Evolutionary conservation across 2,329 filamentous ascomycete species (phyloP).

Genomic region (Paraphoma chrysanthemicola): DNA sequence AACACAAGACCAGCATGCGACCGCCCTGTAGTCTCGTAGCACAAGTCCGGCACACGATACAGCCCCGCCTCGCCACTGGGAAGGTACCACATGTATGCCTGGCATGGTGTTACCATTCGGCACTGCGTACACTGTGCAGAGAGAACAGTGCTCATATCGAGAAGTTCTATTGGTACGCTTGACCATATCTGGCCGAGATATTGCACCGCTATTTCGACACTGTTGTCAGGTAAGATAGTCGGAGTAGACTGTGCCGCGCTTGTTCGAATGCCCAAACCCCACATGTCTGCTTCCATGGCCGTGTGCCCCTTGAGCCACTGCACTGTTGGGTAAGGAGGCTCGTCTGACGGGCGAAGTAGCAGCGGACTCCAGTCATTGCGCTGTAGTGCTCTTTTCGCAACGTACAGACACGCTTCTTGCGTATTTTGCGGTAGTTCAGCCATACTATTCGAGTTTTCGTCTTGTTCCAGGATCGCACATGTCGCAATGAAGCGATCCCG

Average conservation of each 20-base stretch:
- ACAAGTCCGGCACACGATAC: neutral
- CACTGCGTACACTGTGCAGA: neutral
- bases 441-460: neutral
- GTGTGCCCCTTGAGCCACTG: constrained; percentile 10
- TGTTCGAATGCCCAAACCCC: constrained; percentile 9
- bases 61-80: neutral
- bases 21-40: neutral
- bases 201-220: neutral
- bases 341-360: constrained; percentile 6
- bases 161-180: too few relatives aligned
- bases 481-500: constrained; percentile 11
- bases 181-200: neutral
- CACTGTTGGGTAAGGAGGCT: constrained; percentile 1
- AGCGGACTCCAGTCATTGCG: constrained; percentile 9
- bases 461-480: neutral
- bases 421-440: constrained; percentile 6
- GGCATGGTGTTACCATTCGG: neutral
- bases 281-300: constrained; percentile 7
- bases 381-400: constrained; percentile 6
- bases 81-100: neutral
- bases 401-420: constrained; percentile 13
- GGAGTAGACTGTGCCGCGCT: neutral
- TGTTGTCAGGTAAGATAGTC: neutral
- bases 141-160: neutral
- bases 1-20: neutral